Evolutionary conservation across 2,329 filamentous ascomycete species (phyloP), one percentile per base, ranked within the genome.

Genomic region (Trichoderma sp.): DNA sequence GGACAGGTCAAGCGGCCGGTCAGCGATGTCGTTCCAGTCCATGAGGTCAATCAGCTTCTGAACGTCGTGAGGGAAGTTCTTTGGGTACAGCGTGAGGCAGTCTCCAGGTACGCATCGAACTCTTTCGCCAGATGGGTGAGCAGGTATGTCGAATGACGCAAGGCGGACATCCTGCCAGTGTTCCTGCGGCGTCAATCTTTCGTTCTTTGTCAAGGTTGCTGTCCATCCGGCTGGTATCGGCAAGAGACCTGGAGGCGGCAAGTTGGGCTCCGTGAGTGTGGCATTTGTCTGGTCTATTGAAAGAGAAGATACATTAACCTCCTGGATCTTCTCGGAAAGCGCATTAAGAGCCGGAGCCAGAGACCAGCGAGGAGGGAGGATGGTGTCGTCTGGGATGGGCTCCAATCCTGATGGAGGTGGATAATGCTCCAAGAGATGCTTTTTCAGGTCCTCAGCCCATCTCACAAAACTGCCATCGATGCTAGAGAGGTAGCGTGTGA

Each of bases 111-210:
- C 60, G 80, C 83, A 79, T 82, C 80, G 60, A 77, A 80, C 66
- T 2, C 75, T 74, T 3, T 76, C 21, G 73, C 69, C 74, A n/a
- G 71, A 53, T 51, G 60, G 39, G 26, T 71, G 73, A 73, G 64
- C 43, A 61, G 81, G 12, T 79, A 89, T 76, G 9, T 83, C 85
- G 15, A 98, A 84, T 1, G 85, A 86, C n/a, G 98, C 82, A 67
- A 93, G 88, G 0, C 96, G 92, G 58, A 98, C 95, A 82, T 99
- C 96, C 83, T 99, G 96, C 91, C 94, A 98, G 82, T 99, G 96
- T 1, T 84, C 84, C 1, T 80, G 63, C 0, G 95, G 90, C 0
- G 96, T 99, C 6, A 97, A 81, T 18, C 95, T 89, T 21, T 84
- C 80, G 78, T 97, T 97, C n/a, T 82, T 79, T 0, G 84, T 77